These are phyloP conservation scores for Fomes fomentarius DNA, from an alignment of 1,284 basidiomycete genomes.

Conservation along the genomic window DNA sequence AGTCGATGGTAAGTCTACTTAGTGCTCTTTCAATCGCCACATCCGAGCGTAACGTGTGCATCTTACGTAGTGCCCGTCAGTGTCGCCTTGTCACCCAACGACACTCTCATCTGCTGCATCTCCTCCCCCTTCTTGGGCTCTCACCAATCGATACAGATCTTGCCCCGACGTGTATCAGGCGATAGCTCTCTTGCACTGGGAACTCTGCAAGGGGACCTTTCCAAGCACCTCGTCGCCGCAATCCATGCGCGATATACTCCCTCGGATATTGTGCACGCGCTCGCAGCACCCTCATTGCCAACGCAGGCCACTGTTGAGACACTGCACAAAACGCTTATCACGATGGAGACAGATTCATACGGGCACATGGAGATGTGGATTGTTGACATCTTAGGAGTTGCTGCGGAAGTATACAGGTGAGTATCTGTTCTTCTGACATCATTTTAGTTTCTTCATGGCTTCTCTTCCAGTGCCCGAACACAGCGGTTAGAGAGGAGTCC, in stretches of 20 bases:
- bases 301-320: slow-evolving; percentile 45
- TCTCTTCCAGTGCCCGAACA: slow-evolving; percentile 38
- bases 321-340: slow-evolving; percentile 44
- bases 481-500: slow-evolving; percentile 32
- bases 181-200: slow-evolving; percentile 8
- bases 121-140: slow-evolving; percentile 45
- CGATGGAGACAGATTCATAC: slow-evolving; percentile 40
- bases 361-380: slow-evolving; percentile 35
- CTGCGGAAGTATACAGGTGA: slow-evolving; percentile 60
- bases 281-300: slow-evolving; percentile 45
- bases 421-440: too few relatives aligned
- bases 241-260: slow-evolving; percentile 49
- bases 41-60: background rate
- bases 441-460: too few relatives aligned
- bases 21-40: background rate
- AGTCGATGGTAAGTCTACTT: slow-evolving; percentile 30
- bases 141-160: slow-evolving; percentile 47
- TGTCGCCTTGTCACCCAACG: slow-evolving; percentile 59
- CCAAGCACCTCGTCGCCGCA: slow-evolving; percentile 42
- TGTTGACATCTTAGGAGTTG: slow-evolving; percentile 54
- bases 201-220: slow-evolving; percentile 18
- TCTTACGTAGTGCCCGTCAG: slow-evolving; percentile 48
- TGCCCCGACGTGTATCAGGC: slow-evolving; percentile 41
- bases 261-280: slow-evolving; percentile 56
- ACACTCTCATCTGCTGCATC: slow-evolving; percentile 51